A percentile compares a stretch with the other conserved stretches of the same genome.
Conservation (phyloP, 495 filamentous ascomycete genomes). For the Penicillium cinerascens region DNA sequence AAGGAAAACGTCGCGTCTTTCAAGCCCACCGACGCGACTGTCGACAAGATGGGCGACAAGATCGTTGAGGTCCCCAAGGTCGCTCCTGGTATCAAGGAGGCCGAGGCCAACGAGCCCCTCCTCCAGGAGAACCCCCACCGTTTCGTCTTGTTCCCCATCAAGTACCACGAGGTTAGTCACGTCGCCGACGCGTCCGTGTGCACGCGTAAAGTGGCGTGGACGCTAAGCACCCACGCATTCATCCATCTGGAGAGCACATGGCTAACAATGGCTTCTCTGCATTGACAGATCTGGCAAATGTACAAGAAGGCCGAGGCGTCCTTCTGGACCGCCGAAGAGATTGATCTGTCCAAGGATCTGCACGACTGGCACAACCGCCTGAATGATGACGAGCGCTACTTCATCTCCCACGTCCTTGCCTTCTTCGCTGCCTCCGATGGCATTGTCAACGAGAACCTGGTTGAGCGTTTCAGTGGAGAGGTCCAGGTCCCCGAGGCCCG, state of each 20-base stretch:
- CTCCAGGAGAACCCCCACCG: constrained; percentile 94
- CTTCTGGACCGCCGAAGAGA: constrained; percentile 99
- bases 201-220: constrained; percentile 64
- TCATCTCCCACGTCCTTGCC: constrained; percentile 96
- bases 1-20: constrained; percentile 79
- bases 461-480: constrained; percentile 96
- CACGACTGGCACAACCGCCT: constrained; percentile 98
- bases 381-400: constrained; percentile 96
- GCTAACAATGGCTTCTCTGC: constrained; percentile 10
- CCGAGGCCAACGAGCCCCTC: constrained; percentile 82
- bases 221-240: constrained; percentile 7
- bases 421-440: constrained; percentile 99
- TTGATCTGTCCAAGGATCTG: constrained; percentile 96
- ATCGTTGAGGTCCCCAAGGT: constrained; percentile 43
- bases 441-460: constrained; percentile 98
- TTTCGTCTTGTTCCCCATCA: constrained; percentile 98
- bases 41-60: constrained; percentile 52
- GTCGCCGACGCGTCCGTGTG: constrained; percentile 51
- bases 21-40: constrained; percentile 44
- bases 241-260: constrained; percentile 16
- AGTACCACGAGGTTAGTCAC: constrained; percentile 94
- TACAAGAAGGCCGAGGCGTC: constrained; percentile 99
- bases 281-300: constrained; percentile 94
- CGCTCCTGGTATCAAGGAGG: constrained; percentile 60
- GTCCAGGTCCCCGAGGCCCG: constrained; percentile 97